phyloP scores from a whole-genome alignment of 2,329 filamentous ascomycete species.

The Epichloe coenophiala region DNA sequence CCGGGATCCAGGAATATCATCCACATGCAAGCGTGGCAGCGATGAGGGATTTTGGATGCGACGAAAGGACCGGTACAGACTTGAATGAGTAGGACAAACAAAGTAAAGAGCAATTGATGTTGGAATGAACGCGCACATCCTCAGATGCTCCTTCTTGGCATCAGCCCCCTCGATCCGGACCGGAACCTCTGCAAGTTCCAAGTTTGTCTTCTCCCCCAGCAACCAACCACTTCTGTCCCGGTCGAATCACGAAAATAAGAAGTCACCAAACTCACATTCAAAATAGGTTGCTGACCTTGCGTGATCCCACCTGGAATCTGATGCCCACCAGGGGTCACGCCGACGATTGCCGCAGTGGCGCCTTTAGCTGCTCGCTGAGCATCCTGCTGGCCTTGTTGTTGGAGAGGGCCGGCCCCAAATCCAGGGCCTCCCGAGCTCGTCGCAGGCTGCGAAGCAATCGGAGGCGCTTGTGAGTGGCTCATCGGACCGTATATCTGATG shows the following conservation, averaged over 20 bases:
- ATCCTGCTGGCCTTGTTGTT: slow-evolving; percentile 36
- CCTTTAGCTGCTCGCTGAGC: slow-evolving; percentile 36
- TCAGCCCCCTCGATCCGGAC: not conserved
- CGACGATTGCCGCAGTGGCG: slow-evolving; percentile 31
- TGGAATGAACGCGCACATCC: not conserved
- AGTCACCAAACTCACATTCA: slow-evolving; percentile 34
- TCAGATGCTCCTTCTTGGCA: not conserved
- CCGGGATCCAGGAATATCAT: not conserved
- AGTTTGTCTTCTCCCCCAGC: not conserved
- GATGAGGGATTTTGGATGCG: not conserved
- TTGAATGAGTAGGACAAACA: not conserved
- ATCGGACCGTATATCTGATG: slow-evolving; percentile 46
- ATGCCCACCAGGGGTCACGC: slow-evolving; percentile 26
- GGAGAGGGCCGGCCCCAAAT: slow-evolving; percentile 55
- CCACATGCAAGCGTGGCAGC: not conserved
- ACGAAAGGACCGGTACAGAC: not conserved
- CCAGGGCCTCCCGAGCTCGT: slow-evolving; percentile 48
- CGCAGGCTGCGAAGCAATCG: slow-evolving; percentile 40
- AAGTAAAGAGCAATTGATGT: not conserved
- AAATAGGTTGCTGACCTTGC: slow-evolving; percentile 30
- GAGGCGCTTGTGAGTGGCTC: slow-evolving; percentile 34
- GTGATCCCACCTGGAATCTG: slow-evolving; percentile 26
- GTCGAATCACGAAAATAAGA: not conserved
- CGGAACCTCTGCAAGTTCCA: not conserved
- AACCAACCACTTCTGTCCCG: not conserved